Base-by-base conservation (phyloP, 1,139 yeast species). In the Kurtzmaniella quercitrusa region DNA sequence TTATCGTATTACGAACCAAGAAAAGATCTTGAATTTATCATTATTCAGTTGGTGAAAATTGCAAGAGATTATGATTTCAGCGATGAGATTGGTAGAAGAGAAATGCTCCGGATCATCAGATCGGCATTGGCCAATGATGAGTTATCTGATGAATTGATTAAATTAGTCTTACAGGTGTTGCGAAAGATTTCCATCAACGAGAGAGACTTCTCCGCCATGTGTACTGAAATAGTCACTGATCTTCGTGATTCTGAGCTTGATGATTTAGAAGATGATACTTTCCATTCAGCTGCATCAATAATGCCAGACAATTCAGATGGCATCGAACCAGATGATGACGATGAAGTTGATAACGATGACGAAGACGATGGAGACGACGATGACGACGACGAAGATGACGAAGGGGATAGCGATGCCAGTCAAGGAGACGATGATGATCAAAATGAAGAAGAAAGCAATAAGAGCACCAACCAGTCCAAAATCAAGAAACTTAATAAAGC, bases 81-180 rank as follows among this genome's bases (percentile, higher is more conserved):
- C 51, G 98, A 93, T 65, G 97, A 91, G 60, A 79, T 87, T 42
- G 97, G 98, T 6, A 79, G 98, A 57, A 76, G 96, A 58, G 81
- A 82, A 41, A 84, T 89, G 81, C 65, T 89, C 39, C 85, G 81
- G 44, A 77, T 85, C 4, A 73, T 90, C 15, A 78, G 96, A 63
- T 70, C 79, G 25, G 68, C 82, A 11, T 64, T 85, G 46, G 69
- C 81, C 1, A 72, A 76, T 41, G 83, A 79, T 44, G 71, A 75
- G 16, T 65, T 87, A 21, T 55, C 70, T 1, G 87, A 82, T 39
- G 60, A 68, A 2, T 63, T 86, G 16, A 73, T 84, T 25, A 73
- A 78, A 23, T 70, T 75, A 9, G 75, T 87, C 1, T 73, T 88
- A 50, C 73, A 78, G 43, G 87, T 89, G 2, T 72, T 91, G 51